Conservation (phyloP, 1,284 basidiomycete genomes). For the Porodaedalea pini region DNA sequence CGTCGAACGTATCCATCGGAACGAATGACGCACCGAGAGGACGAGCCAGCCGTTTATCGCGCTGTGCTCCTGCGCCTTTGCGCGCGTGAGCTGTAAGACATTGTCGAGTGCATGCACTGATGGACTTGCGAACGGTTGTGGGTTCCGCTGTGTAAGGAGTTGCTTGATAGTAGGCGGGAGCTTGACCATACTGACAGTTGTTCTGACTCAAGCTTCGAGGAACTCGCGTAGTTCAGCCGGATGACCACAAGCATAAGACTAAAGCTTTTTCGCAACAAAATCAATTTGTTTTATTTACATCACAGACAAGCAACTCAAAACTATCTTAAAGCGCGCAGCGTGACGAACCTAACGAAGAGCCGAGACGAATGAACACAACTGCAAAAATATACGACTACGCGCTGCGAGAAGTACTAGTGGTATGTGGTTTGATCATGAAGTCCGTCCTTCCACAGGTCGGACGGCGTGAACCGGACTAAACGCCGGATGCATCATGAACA, state of each 20-base stretch:
- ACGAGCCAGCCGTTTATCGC: conserved; percentile 83
- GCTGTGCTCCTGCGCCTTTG: conserved; percentile 58
- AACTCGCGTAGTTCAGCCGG: background rate
- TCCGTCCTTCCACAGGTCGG: conserved; percentile 21
- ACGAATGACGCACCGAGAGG: conserved; percentile 53
- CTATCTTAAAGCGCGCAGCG: background rate
- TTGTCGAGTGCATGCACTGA: conserved; percentile 48
- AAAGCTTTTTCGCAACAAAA: conserved; percentile 6
- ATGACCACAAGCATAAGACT: background rate
- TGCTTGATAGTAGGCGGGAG: conserved; percentile 61
- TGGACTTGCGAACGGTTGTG: conserved; percentile 59
- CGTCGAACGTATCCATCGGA: background rate
- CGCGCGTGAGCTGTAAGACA: conserved; percentile 56
- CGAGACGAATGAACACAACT: background rate
- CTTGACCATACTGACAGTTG: conserved; percentile 33
- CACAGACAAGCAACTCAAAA: background rate
- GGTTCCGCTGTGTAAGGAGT: conserved; percentile 66
- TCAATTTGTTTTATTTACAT: conserved; percentile 10
- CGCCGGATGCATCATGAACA: conserved; percentile 6
- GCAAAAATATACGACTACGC: conserved; percentile 12
- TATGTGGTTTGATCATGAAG: conserved; percentile 11
- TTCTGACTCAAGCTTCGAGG: background rate
- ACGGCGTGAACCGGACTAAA: conserved; percentile 12
- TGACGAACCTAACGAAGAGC: background rate
- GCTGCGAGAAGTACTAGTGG: conserved; percentile 11